A percentile compares a stretch with the other conserved stretches of the same genome.
Conservation (phyloP, 2,329 filamentous ascomycete genomes). For the Uncinocarpus reesii region DNA sequence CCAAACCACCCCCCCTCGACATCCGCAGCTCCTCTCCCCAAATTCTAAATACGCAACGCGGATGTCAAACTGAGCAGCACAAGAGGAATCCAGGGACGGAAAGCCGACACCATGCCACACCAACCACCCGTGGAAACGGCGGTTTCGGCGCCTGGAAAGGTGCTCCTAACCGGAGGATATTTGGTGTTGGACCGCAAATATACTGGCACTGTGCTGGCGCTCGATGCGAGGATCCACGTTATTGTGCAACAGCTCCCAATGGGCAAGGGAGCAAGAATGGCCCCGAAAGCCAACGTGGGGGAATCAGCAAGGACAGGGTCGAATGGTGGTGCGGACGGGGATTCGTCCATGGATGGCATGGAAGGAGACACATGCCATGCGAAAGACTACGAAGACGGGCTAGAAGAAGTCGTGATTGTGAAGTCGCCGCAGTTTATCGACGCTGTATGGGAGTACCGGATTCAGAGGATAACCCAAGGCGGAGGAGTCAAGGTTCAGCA, state of each 20-base stretch:
- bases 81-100: neutral
- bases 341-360: neutral
- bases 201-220: slow-evolving; percentile 59
- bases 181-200: slow-evolving; percentile 82
- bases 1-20: neutral
- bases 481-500: slow-evolving; percentile 77
- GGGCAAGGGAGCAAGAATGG: slow-evolving; percentile 17
- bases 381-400: slow-evolving; percentile 1
- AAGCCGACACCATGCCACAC: slow-evolving; percentile 9
- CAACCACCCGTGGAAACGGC: slow-evolving; percentile 35
- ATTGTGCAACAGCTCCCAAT: slow-evolving; percentile 45
- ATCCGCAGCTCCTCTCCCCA: neutral
- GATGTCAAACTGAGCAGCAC: neutral
- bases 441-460: slow-evolving; percentile 80
- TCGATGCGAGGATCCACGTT: slow-evolving; percentile 55
- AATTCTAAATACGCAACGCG: neutral
- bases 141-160: slow-evolving; percentile 90
- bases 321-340: neutral
- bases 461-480: slow-evolving; percentile 56
- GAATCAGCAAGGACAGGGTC: slow-evolving; percentile 2
- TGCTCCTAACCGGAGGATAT: slow-evolving; percentile 88
- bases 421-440: slow-evolving; percentile 82
- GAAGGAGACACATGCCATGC: neutral
- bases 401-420: slow-evolving; percentile 64
- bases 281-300: slow-evolving; percentile 14